These are phyloP conservation scores for Torulaspora pretoriensis DNA, from an alignment of 1,139 yeast species.

Conservation along the genomic window DNA sequence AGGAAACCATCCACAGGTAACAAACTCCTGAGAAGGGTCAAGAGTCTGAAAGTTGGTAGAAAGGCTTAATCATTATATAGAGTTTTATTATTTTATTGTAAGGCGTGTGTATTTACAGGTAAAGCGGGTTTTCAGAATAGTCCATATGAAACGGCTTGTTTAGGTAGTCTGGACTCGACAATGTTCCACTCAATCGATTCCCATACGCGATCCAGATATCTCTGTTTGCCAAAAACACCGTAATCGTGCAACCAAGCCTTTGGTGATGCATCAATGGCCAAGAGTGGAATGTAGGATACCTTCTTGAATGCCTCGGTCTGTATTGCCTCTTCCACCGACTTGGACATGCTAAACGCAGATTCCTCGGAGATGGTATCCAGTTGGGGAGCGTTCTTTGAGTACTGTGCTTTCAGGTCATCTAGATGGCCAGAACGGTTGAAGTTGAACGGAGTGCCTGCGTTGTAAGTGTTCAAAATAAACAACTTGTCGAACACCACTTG, in stretches of 20 bases:
- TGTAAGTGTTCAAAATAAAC: constrained; percentile 70
- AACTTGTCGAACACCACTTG: constrained; percentile 42
- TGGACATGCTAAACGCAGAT: constrained; percentile 8
- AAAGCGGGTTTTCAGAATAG: constrained; percentile 5
- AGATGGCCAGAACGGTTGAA: constrained; percentile 33
- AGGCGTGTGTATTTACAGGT: constrained; percentile 11
- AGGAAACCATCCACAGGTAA: constrained; percentile 39
- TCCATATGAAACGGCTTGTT: constrained; percentile 19
- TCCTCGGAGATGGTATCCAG: constrained; percentile 9
- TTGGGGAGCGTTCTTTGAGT: constrained; percentile 7
- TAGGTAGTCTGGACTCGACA: constrained; percentile 57
- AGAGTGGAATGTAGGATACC: constrained; percentile 49
- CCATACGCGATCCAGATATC: constrained; percentile 67
- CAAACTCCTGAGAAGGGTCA: constrained; percentile 74
- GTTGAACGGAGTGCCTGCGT: constrained; percentile 60
- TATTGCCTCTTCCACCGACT: constrained; percentile 24
- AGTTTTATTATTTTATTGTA: constrained; percentile 4
- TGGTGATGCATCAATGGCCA: constrained; percentile 69
- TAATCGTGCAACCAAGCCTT: constrained; percentile 65
- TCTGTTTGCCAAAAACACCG: constrained; percentile 69
- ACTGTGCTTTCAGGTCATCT: constrained; percentile 22
- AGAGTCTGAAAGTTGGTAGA: constrained; percentile 74
- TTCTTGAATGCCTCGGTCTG: constrained; percentile 23
- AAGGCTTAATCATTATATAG: constrained; percentile 17
- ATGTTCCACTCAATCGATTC: constrained; percentile 67